Conservation (phyloP, 2,329 filamentous ascomycete genomes). For the Dactylellina parvicollis region DNA sequence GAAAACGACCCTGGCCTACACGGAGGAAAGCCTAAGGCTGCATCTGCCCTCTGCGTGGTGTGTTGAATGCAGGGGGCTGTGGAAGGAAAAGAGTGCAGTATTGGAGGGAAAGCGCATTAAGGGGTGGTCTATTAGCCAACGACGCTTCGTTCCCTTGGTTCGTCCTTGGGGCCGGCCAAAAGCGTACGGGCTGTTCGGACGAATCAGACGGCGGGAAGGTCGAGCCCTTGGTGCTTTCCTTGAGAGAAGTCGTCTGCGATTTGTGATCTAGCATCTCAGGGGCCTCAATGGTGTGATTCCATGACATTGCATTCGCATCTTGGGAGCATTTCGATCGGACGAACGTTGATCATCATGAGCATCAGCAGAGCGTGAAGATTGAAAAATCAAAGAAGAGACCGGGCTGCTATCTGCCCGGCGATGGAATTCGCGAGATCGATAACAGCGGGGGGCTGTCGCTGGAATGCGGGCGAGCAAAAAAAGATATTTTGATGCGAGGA, state of each 20-base stretch:
- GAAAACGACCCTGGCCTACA: slow-evolving; percentile 8
- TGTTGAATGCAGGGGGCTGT: slow-evolving; percentile 8
- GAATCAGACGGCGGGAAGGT: slow-evolving; percentile 23
- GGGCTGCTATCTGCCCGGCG: no score
- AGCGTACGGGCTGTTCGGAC: slow-evolving; percentile 17
- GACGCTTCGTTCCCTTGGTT: slow-evolving; percentile 2
- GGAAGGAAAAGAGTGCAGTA: slow-evolving; percentile 15
- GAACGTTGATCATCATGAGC: no score
- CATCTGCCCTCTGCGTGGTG: background rate
- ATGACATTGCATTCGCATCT: no score
- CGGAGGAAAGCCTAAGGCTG: background rate
- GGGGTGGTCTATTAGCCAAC: slow-evolving; percentile 37
- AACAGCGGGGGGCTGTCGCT: no score
- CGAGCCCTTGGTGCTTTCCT: background rate
- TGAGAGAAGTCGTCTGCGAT: background rate
- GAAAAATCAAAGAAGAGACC: no score
- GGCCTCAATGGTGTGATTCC: no score
- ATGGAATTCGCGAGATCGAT: background rate
- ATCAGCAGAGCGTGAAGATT: no score
- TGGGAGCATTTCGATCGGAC: background rate
- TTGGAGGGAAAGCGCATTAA: slow-evolving; percentile 39
- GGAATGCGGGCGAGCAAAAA: no score
- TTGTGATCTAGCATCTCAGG: slow-evolving; percentile 5
- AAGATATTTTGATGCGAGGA: background rate
- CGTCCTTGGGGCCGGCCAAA: slow-evolving; percentile 39